Conservation (phyloP, 768 basidiomycete genomes). For the Mycena chlorophos region DNA sequence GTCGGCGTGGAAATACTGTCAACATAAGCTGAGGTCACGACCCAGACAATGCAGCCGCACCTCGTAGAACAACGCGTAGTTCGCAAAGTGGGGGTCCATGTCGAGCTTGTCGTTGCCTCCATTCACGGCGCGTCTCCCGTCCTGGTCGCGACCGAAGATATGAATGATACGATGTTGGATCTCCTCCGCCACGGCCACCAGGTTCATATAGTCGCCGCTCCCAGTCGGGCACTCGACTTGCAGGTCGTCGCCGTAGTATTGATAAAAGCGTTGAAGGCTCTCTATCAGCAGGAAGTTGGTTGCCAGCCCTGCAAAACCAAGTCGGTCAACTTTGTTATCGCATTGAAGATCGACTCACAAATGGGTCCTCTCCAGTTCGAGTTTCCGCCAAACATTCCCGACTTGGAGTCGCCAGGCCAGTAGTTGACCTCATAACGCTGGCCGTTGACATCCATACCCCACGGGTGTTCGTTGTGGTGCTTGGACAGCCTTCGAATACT, state of each 20-base stretch:
- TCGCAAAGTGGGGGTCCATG: constrained; percentile 91
- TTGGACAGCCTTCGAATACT: constrained; percentile 71
- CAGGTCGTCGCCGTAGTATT: constrained; percentile 92
- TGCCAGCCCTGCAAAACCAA: constrained; percentile 70
- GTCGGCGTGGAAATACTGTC: constrained; percentile 96
- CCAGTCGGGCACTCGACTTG: constrained; percentile 97
- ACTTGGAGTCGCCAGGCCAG: constrained; percentile 97
- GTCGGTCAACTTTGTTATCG: background rate
- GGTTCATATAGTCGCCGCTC: constrained; percentile 96
- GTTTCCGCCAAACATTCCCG: constrained; percentile 98
- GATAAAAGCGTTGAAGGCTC: constrained; percentile 94
- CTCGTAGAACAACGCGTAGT: constrained; percentile 97
- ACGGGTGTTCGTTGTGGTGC: constrained; percentile 86
- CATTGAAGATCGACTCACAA: constrained; percentile 44
- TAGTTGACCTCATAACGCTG: constrained; percentile 90
- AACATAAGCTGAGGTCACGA: constrained; percentile 1
- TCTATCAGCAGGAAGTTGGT: constrained; percentile 96
- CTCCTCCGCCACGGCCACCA: constrained; percentile 92
- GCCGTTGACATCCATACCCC: constrained; percentile 93
- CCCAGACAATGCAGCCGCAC: constrained; percentile 36
- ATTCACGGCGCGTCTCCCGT: constrained; percentile 87
- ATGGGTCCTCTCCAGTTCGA: constrained; percentile 97
- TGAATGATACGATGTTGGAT: constrained; percentile 99
- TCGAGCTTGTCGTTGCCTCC: constrained; percentile 87
- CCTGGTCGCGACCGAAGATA: constrained; percentile 90